Percentiles rank a stretch among this genome's conserved stretches.
Evolutionary conservation across 2,329 filamentous ascomycete genomes (phyloP).

Genomic region (Apiospora saccharicola): DNA sequence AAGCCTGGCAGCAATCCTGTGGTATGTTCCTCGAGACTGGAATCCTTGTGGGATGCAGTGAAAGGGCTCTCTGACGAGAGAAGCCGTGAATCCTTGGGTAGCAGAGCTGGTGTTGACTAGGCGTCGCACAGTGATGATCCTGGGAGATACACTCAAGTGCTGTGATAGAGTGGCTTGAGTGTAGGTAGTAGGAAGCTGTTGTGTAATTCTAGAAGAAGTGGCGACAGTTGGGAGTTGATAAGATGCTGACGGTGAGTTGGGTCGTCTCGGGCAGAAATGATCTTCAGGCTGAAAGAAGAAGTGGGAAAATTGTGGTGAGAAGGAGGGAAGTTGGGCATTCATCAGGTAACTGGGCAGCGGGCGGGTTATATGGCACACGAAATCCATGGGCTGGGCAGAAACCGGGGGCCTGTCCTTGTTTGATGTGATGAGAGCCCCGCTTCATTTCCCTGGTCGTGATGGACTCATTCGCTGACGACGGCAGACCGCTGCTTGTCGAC

Average conservation of each 20-base stretch:
- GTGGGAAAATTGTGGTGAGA: conserved; percentile 48
- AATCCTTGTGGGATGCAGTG: conserved; percentile 36
- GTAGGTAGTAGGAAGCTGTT: conserved; percentile 31
- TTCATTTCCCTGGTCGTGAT: conserved; percentile 30
- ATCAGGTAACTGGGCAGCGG: conserved; percentile 33
- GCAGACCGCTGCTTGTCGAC: conserved; percentile 25
- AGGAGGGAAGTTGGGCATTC: conserved; percentile 41
- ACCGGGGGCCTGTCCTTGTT: conserved; percentile 28
- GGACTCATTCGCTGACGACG: conserved; percentile 27
- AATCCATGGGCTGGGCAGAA: conserved; percentile 41
- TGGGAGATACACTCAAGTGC: conserved; percentile 25
- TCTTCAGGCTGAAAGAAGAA: conserved; percentile 46
- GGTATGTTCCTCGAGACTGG: conserved; percentile 37
- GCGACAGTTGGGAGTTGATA: conserved; percentile 28
- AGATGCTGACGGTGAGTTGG: conserved; percentile 37
- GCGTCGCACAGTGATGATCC: conserved; percentile 35
- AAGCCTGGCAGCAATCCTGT: conserved; percentile 45
- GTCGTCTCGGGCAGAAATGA: conserved; percentile 44
- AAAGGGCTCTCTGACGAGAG: conserved; percentile 39
- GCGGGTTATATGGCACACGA: conserved; percentile 57
- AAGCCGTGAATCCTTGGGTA: conserved; percentile 30
- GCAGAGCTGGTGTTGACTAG: conserved; percentile 34
- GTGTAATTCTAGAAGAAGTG: conserved; percentile 28
- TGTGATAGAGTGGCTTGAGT: conserved; percentile 10
- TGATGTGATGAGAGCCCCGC: conserved; percentile 29